Evolutionary conservation across 306 rosid species (phyloP).

Genomic region (Cucumis hystrix): DNA sequence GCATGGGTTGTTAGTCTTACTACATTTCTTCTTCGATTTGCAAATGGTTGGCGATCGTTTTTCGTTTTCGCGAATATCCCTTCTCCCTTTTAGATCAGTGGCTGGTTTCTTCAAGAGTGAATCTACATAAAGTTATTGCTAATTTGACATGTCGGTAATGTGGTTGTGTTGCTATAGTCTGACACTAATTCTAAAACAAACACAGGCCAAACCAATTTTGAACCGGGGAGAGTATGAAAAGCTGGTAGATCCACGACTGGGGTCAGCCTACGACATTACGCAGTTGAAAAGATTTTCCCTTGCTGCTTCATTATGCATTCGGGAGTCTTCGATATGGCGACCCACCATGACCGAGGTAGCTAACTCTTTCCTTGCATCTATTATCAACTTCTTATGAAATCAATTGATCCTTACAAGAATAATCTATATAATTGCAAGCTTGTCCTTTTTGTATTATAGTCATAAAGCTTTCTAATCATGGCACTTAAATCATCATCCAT

Average conservation of each 20-base stretch:
- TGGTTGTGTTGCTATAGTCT: background rate
- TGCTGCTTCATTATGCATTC: conserved; percentile 73
- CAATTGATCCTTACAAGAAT: background rate
- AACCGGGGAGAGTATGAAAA: conserved; percentile 54
- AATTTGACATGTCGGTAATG: background rate
- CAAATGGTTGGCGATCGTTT: background rate
- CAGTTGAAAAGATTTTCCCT: conserved; percentile 52
- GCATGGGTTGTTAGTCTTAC: background rate
- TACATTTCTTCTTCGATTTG: background rate
- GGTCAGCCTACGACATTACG: conserved; percentile 47
- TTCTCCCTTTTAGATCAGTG: background rate
- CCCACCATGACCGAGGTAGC: conserved; percentile 81
- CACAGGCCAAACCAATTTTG: conserved; percentile 81
- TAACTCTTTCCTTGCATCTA: background rate
- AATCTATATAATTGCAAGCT: background rate
- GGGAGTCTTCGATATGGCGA: conserved; percentile 69
- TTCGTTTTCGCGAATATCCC: background rate
- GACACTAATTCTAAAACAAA: background rate
- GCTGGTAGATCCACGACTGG: conserved; percentile 74
- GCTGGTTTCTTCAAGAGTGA: background rate
- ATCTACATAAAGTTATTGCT: background rate
- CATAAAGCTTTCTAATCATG: background rate
- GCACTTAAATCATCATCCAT: background rate
- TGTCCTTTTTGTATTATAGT: background rate
- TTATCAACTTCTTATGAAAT: background rate